Evolutionary conservation across 192 early-diverging fungal genomes (phyloP), one percentile per base, ranked within the genome.

Genomic region (Coemansia sp.): DNA sequence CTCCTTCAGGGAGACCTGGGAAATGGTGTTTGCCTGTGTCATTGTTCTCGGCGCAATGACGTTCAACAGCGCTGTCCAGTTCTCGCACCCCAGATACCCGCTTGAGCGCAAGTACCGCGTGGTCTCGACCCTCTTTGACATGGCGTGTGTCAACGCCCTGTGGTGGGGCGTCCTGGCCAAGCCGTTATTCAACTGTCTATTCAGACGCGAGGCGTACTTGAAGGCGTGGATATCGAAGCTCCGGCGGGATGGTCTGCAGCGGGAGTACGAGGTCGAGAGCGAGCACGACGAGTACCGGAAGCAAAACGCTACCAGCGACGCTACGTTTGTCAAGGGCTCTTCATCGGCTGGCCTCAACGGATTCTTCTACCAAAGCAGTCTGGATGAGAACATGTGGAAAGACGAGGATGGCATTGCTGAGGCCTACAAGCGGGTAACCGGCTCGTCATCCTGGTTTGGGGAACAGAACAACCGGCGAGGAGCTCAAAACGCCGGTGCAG

Each of bases 1-100:
- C 65, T 76, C 70, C 0, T 81, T 81, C 37, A 81, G 72, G 63
- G 79, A 81, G 56, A 53, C 45, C 7, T 64, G 70, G 6, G 70
- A 75, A 15, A 70, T 75, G 54, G 9, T 69, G 6, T 47, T 75
- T 41, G 66, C 67, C 5, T 75, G 73, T 42, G 5, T 64, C 26
- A 59, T 72, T 37, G 53, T 72, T n/a, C 56, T 75, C 16, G 38
- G 40, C 0, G 69, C 75, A 15, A 21, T 81, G 19, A 63, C 45
- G 0, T 47, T 68, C 50, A 64, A 69, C 61, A 69, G 66, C 0
- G 19, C 43, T 4, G 40, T 76, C 16, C 63, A 70, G 60, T 67
- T 73, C 15, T 50, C 45, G 7, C 59, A 63, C 23, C 67, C 66
- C 1, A 13, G 71, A 15, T 74, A 71, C 61, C 63, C 71, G 5